Evolutionary conservation across 2,329 filamentous ascomycete genomes (phyloP), one percentile per base, ranked within the genome.

Genomic region (Arthrobotrys entomopaga): DNA sequence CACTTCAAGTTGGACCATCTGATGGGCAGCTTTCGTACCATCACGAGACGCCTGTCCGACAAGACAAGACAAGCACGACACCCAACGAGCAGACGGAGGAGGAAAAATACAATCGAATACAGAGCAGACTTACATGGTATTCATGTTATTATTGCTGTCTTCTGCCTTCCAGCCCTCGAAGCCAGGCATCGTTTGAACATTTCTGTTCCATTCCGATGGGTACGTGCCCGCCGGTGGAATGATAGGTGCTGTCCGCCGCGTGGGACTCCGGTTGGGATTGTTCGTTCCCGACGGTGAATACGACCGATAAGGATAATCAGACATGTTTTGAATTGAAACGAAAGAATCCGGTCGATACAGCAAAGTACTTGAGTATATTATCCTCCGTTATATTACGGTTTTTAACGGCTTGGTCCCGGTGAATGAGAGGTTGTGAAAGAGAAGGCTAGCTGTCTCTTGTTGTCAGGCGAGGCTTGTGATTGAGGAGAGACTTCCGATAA

Each of bases 161-260:
- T 34, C 56, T 20, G 59, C 56, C 13, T 26, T 56, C 69, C 69
- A 73, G 48, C 60, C 67, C 49, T 72, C 67, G 40, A 65, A 72
- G 7, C 67, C 67, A 19, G 59, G 66, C 59, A 64, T 63, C 16
- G 65, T 54, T 15, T 69, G 24, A 16, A 69, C 53, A 40, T 59
- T 53, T 46, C 46, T 48, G 49, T 70, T 64, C 65, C 57, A 64
- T 24, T 64, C 65, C 22, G 53, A 34, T 11, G 57, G 65, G 16
- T 70, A 60, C 19, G 38, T 69, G 2, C 54, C 56, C 1, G 56
- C 65, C 6, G 65, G 50, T 46, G 57, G 65, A 24, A 61, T 61
- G 13, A 40, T 19, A 11, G 56, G 49, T 43, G 59, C 50, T 20
- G 61, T 63, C 29, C 63, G 53, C 40, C 61, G 61, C n/a, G 69